Percentiles rank a stretch among this genome's conserved stretches.
Evolutionary conservation across 768 basidiomycete genomes (phyloP).

Genomic region (Serendipita indica): DNA sequence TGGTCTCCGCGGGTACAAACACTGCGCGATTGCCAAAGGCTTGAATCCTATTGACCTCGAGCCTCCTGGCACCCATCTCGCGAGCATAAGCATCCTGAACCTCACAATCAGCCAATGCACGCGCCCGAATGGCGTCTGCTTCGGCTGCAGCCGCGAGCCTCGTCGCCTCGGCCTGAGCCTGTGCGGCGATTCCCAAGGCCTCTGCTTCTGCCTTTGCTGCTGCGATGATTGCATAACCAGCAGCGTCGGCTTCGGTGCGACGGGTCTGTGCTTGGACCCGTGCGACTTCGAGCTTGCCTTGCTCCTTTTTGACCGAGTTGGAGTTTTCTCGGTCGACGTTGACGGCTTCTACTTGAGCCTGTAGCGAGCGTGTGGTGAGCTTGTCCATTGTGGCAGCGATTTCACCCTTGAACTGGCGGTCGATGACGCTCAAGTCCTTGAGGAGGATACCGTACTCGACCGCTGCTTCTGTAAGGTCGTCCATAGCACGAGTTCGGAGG

Average conservation of each 20-base stretch:
- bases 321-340: slow-evolving; percentile 79
- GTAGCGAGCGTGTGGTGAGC: slow-evolving; percentile 65
- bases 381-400: slow-evolving; percentile 77
- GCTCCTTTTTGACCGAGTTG: slow-evolving; percentile 75
- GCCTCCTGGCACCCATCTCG: slow-evolving; percentile 57
- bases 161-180: slow-evolving; percentile 65
- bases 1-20: slow-evolving; percentile 14
- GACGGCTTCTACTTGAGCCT: slow-evolving; percentile 82
- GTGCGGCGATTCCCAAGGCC: slow-evolving; percentile 49
- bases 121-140: slow-evolving; percentile 49
- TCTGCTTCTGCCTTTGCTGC: slow-evolving; percentile 63
- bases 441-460: slow-evolving; percentile 71
- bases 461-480: slow-evolving; percentile 69
- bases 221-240: slow-evolving; percentile 59
- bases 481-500: slow-evolving; percentile 68
- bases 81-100: slow-evolving; percentile 53
- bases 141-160: slow-evolving; percentile 63
- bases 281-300: slow-evolving; percentile 62
- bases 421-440: slow-evolving; percentile 77
- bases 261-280: slow-evolving; percentile 56
- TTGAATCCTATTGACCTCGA: slow-evolving; percentile 45
- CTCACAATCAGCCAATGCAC: slow-evolving; percentile 44
- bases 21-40: slow-evolving; percentile 41
- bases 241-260: slow-evolving; percentile 54
- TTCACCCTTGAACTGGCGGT: slow-evolving; percentile 74